Evolutionary conservation across 768 basidiomycete species (phyloP), one percentile per base, ranked within the genome.

Genomic region (Trametes maxima): DNA sequence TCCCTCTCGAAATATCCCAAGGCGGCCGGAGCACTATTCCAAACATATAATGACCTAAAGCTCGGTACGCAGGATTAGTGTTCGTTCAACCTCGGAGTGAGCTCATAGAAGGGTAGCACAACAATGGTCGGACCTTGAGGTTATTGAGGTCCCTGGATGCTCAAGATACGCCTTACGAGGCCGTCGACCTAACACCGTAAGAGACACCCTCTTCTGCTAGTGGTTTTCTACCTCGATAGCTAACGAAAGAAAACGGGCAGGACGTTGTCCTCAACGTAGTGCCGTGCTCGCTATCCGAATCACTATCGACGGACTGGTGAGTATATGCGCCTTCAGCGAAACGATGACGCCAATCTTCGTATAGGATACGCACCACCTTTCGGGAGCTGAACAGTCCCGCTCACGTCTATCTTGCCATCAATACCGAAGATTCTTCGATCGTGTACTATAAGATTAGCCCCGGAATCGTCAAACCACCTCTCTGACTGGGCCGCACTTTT

Each of bases 371-470:
- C 11, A 59, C 62, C 22, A 64, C 86, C 2, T 92, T 91, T 70
- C 67, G 72, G 7, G 76, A 75, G 13, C 75, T 90, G 13, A 73
- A 73, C 7, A 73, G 75, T 46, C 79, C 80, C 13, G 71, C 77
- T 40, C 78, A 83, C 54, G 73, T 92, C 48, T 88, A 83, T 67
- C 72, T 93, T 33, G 91, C 87, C 13, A 87, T 92, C 57, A 86
- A 85, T 45, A 82, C 87, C 0, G 85, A 89, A 52, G 91, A 93
- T 67, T 86, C 91, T 12, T 92, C 91, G 10, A 87, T 89, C 47
- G 91, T 93, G 53, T 93, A 93, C 72, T 93, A 93, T 74, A 90
- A 89, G 68, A 79, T 93, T 60, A 88, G 86, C 69, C 79, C 81
- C 51, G 91, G 90, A 57, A 88, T 93, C 35, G 84, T 86, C 62